Base-by-base conservation (phyloP, 163 green algal genomes). In the Coccomyxa subellipsoidea region DNA sequence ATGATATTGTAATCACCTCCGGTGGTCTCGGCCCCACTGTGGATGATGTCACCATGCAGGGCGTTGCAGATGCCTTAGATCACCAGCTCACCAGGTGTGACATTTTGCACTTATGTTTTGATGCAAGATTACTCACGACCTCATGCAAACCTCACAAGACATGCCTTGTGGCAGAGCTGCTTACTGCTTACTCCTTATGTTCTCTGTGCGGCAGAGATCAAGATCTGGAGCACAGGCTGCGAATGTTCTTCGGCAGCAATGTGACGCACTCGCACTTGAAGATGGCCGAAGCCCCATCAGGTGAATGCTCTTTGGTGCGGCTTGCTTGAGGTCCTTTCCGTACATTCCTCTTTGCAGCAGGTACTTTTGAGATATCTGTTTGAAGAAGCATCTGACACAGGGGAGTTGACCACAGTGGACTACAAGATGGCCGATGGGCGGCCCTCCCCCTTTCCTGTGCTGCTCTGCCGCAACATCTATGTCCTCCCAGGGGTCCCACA, bases 401-500 rank as follows among this genome's bases (percentile, higher is more conserved):
- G 79, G 23, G 83, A 87, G 39, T 81, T 79, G 21, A 37, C 81
- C n/a, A 59, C 92, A 7, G 84, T 93, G 21, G 82, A 89, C 12
- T 72, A 39, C 31, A 2, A 29, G 27, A 40, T 40, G 40, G 82
- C 87, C 4, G 83, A 83, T 32, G 90, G 88, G 10, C 18, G 75
- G 1, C 32, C 81, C 2, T 91, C 84, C 47, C 91, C 90, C 21
- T 97, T 96, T 87, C 94, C 94, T 0, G 77, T 98, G 31, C 72
- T 96, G 77, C 80, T 84, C n/a, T 91, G 87, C 82, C 86, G 92
- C 80, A 98, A 97, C 88, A 84, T 97, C 10, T 97, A 94, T 83
- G 84, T 97, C 34, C 88, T 98, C 81, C 94, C 94, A 10, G 94
- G 94, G 34, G 92, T 97, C 1, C 94, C 94, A 0, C 78, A 92